Conservation (phyloP, 2,329 filamentous ascomycete species). For the Calonectria pseudoturangicola region DNA sequence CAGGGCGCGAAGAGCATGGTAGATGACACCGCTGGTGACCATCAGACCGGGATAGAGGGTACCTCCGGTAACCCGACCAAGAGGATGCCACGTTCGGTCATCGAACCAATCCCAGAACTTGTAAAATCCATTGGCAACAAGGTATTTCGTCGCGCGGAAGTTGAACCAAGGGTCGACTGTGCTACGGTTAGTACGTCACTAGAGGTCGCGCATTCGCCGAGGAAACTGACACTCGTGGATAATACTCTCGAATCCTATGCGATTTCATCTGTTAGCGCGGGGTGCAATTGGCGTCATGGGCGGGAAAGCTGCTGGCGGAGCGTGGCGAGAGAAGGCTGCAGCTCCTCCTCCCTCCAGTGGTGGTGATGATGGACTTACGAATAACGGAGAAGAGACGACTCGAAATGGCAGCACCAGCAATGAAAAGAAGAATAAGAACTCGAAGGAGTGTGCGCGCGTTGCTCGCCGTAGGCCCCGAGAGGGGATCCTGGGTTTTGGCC, state of each 20-base stretch:
- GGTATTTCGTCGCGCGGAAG: slow-evolving; percentile 98
- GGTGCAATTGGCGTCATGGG: slow-evolving; percentile 15
- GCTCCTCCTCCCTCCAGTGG: background rate
- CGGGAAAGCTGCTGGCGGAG: background rate
- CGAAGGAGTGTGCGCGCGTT: slow-evolving; percentile 90
- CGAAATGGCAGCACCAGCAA: slow-evolving; percentile 92
- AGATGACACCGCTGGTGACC: slow-evolving; percentile 98
- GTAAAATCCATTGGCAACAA: slow-evolving; percentile 97
- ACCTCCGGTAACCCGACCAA: slow-evolving; percentile 97
- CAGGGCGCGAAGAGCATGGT: slow-evolving; percentile 91
- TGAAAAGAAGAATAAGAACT: slow-evolving; percentile 91
- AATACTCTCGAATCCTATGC: slow-evolving; percentile 94
- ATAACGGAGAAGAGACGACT: slow-evolving; percentile 99
- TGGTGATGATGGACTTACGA: slow-evolving; percentile 76
- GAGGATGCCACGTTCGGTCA: slow-evolving; percentile 99
- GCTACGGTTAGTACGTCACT: slow-evolving; percentile 53
- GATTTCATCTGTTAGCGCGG: slow-evolving; percentile 57
- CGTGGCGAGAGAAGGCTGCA: slow-evolving; percentile 6
- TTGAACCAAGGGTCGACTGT: slow-evolving; percentile 99
- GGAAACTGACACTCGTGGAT: slow-evolving; percentile 95
- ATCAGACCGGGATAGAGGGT: slow-evolving; percentile 99
- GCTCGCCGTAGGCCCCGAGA: slow-evolving; percentile 86
- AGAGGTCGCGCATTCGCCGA: slow-evolving; percentile 37
- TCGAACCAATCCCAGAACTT: slow-evolving; percentile 99
- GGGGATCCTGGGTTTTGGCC: slow-evolving; percentile 68